phyloP scores from a whole-genome alignment of 441 rosid genomes.

The Adansonia grandidieri region DNA sequence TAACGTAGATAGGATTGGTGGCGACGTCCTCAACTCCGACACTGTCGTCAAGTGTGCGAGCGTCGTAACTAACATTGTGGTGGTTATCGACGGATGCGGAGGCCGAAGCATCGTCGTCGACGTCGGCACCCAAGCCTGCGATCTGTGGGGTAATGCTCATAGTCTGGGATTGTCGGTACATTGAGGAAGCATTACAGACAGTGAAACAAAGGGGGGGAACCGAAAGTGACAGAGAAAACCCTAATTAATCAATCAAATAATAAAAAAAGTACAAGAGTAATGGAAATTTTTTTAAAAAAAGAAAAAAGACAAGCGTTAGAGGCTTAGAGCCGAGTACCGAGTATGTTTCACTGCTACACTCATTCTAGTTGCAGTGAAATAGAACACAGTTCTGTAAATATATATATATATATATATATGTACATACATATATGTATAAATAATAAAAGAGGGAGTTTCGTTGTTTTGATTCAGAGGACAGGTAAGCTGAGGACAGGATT shows the following conservation, averaged over 20 bases:
- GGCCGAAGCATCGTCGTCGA: conserved; percentile 56
- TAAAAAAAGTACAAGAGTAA: conserved; percentile 1
- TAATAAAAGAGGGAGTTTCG: no score
- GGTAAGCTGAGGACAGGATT: neutral
- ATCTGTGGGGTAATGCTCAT: conserved; percentile 60
- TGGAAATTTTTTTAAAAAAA: neutral
- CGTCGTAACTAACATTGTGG: conserved; percentile 55
- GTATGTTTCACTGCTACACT: no score
- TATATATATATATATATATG: no score
- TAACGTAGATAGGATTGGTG: conserved; percentile 59
- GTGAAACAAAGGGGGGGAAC: conserved; percentile 34
- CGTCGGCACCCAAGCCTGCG: conserved; percentile 10
- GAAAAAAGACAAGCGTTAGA: no score
- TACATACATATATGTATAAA: no score
- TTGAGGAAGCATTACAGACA: conserved; percentile 36
- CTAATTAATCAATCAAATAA: conserved; percentile 35
- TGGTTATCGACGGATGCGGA: conserved; percentile 48
- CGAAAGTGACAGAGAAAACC: conserved; percentile 27
- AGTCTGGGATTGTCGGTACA: conserved; percentile 67
- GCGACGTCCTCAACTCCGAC: conserved; percentile 57
- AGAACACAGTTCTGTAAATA: neutral
- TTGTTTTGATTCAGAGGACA: neutral
- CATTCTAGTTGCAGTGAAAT: neutral
- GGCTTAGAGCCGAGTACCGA: no score
- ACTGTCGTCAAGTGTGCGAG: conserved; percentile 48